phyloP scores from a whole-genome alignment of 345 rosid species.

The Salix caprea region DNA sequence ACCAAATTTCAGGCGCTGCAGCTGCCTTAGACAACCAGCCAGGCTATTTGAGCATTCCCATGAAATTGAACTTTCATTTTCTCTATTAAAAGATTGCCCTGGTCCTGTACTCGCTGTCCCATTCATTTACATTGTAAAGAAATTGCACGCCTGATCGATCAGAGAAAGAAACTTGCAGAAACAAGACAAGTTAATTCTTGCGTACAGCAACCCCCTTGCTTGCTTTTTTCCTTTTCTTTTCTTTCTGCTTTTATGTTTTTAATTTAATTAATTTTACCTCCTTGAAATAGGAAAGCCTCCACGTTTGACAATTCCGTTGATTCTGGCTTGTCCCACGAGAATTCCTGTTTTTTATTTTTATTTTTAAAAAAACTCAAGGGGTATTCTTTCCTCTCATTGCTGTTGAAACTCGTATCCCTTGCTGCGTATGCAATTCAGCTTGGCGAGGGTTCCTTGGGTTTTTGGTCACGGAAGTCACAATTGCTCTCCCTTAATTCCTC shows the following conservation, averaged over 20 bases:
- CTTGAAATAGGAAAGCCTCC: neutral
- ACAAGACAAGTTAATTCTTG: neutral
- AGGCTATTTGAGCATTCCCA: no score
- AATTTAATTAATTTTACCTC: neutral
- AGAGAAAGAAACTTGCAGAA: neutral
- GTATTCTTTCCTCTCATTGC: neutral
- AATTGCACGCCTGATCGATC: neutral
- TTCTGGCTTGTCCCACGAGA: neutral
- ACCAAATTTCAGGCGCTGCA: neutral
- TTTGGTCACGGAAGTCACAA: neutral
- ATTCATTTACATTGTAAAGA: no score
- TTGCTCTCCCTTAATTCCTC: neutral
- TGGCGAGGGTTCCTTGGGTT: neutral
- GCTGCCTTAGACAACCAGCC: neutral
- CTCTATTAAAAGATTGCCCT: neutral
- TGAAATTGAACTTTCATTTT: neutral
- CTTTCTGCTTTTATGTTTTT: neutral
- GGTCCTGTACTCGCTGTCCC: neutral
- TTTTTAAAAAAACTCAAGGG: neutral
- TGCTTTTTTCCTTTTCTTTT: neutral
- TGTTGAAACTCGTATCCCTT: neutral
- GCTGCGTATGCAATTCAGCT: neutral
- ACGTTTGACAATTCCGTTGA: neutral
- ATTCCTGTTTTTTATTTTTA: neutral
- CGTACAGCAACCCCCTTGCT: neutral